These are phyloP conservation scores for Lasiosphaeria hispida DNA, from an alignment of 495 filamentous ascomycete genomes.

Conservation along the genomic window DNA sequence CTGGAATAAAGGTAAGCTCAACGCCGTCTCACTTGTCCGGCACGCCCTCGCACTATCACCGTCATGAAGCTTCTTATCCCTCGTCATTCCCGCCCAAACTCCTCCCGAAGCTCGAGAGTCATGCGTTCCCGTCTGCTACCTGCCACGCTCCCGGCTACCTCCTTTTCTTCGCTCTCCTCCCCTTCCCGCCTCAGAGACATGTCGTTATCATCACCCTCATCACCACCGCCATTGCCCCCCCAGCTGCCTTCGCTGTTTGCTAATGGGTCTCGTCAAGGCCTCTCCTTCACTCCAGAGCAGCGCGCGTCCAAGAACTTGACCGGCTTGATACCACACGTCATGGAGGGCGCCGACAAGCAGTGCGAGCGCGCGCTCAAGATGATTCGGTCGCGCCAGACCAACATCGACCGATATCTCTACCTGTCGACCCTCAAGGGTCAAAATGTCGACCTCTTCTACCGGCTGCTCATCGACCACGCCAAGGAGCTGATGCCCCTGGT, in stretches of 20 bases:
- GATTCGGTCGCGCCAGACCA: constrained; percentile 71
- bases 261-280: constrained; percentile 37
- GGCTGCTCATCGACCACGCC: constrained; percentile 85
- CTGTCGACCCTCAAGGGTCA: constrained; percentile 82
- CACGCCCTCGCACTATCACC: not conserved
- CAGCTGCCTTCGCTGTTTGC: constrained; percentile 8
- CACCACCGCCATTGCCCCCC: not conserved
- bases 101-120: constrained; percentile 1
- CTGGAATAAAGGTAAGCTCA: constrained; percentile 55
- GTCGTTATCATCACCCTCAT: not conserved
- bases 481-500: constrained; percentile 91
- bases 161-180: not conserved
- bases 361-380: constrained; percentile 56
- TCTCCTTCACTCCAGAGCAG: constrained; percentile 56
- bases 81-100: not conserved
- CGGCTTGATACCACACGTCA: constrained; percentile 55
- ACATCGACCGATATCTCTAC: constrained; percentile 94
- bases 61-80: constrained; percentile 11
- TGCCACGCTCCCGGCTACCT: not conserved
- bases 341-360: constrained; percentile 53
- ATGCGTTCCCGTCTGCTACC: constrained; percentile 4
- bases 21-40: constrained; percentile 3
- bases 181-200: not conserved
- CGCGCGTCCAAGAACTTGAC: constrained; percentile 56
- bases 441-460: constrained; percentile 93